Conservation (phyloP, 805 yeast genomes). For the Lachancea thermotolerans region DNA sequence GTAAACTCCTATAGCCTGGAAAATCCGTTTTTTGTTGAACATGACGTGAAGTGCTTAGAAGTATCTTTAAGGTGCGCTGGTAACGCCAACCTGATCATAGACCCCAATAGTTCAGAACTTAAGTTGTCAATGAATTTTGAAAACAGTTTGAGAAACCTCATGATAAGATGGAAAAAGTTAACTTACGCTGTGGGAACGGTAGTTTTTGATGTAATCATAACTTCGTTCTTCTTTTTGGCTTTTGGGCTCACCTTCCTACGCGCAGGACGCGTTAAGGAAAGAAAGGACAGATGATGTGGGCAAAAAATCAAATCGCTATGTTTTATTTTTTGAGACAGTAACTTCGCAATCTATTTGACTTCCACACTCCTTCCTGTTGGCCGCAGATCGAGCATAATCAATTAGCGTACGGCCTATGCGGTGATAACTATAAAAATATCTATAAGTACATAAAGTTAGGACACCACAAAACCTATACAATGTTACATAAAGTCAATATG, state of each 20-base stretch:
- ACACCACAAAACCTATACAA: background rate
- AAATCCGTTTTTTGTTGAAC: slow-evolving; percentile 1
- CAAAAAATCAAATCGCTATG: background rate
- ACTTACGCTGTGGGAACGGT: slow-evolving; percentile 22
- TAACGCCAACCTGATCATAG: slow-evolving; percentile 12
- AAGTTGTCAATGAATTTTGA: slow-evolving; percentile 21
- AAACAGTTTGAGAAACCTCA: slow-evolving; percentile 27
- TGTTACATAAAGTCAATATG: slow-evolving; percentile 2
- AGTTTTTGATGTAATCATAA: slow-evolving; percentile 14
- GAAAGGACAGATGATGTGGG: background rate
- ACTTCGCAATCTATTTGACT: too few species aligned
- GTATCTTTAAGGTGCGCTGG: slow-evolving; percentile 3
- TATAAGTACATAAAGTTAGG: background rate
- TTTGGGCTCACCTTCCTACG: slow-evolving; percentile 13
- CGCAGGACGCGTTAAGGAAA: slow-evolving; percentile 1
- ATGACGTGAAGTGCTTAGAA: slow-evolving; percentile 1
- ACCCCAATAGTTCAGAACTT: slow-evolving; percentile 16
- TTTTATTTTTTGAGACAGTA: too few species aligned
- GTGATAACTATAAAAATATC: background rate
- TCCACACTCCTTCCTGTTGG: too few species aligned
- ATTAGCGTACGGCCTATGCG: background rate
- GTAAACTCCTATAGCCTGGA: slow-evolving; percentile 4
- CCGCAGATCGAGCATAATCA: background rate
- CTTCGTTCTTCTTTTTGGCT: slow-evolving; percentile 15
- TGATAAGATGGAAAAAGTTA: slow-evolving; percentile 21